Conservation (phyloP, 108 stramenopile genomes). For the Skeletonema menzelii region DNA sequence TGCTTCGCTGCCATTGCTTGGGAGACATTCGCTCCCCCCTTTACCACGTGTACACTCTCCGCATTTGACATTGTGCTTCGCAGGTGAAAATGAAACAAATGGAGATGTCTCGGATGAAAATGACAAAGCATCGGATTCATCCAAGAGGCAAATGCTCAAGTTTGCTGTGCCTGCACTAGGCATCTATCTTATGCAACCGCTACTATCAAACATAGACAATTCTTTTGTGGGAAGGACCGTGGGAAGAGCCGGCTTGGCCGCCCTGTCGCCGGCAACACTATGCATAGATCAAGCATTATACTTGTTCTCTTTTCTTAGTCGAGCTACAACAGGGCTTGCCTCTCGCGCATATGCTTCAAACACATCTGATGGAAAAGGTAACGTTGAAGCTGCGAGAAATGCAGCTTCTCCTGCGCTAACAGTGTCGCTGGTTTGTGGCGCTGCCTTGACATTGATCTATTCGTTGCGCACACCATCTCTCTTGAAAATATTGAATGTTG, state of each 20-base stretch:
- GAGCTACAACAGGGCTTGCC: slow-evolving; percentile 79
- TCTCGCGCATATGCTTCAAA: slow-evolving; percentile 53
- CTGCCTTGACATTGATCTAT: slow-evolving; percentile 58
- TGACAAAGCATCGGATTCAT: slow-evolving; percentile 22
- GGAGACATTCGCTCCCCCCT: background rate
- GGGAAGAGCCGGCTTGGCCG: slow-evolving; percentile 73
- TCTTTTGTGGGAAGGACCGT: slow-evolving; percentile 82
- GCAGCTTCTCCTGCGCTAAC: slow-evolving; percentile 68
- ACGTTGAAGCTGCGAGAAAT: slow-evolving; percentile 42
- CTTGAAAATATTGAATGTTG: slow-evolving; percentile 56
- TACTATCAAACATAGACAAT: slow-evolving; percentile 85
- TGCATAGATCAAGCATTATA: slow-evolving; percentile 83
- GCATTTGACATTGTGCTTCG: background rate
- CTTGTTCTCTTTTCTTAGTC: slow-evolving; percentile 74
- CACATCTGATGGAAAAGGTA: background rate
- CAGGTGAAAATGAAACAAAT: background rate
- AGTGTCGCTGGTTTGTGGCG: slow-evolving; percentile 56
- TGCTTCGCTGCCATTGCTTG: background rate
- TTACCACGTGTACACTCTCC: background rate
- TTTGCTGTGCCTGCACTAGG: slow-evolving; percentile 83
- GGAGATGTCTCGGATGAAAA: background rate
- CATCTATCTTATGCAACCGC: slow-evolving; percentile 71
- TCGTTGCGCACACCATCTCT: slow-evolving; percentile 61
- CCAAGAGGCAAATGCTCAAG: slow-evolving; percentile 76
- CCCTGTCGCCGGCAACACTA: slow-evolving; percentile 79